Evolutionary conservation across 352 stramenopile species (phyloP).

Genomic region (Pythium rishiriense): DNA sequence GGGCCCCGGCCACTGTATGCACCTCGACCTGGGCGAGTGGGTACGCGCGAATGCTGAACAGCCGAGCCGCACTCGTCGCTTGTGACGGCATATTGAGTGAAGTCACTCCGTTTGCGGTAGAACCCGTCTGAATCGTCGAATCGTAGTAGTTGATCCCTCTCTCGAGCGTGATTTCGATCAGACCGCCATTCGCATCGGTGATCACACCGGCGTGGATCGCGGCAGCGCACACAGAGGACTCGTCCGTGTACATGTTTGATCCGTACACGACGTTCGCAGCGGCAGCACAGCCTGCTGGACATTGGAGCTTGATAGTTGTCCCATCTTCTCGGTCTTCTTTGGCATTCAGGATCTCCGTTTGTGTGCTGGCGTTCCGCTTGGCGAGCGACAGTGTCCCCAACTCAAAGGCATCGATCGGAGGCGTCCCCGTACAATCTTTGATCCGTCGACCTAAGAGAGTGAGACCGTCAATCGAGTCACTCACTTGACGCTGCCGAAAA

Average conservation of each 20-base stretch:
- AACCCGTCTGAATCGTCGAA: conserved; percentile 29
- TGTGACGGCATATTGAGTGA: conserved; percentile 44
- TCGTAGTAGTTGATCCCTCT: conserved; percentile 43
- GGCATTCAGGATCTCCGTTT: conserved; percentile 30
- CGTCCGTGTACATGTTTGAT: conserved; percentile 83
- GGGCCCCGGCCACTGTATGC: conserved; percentile 90
- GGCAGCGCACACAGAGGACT: conserved; percentile 88
- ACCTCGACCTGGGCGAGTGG: conserved; percentile 64
- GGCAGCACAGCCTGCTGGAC: conserved; percentile 57
- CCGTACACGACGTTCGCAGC: conserved; percentile 56
- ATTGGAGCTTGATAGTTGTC: conserved; percentile 84
- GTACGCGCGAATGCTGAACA: conserved; percentile 65
- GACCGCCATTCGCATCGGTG: conserved; percentile 34
- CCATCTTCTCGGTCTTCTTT: conserved; percentile 90
- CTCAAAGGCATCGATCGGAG: conserved; percentile 82
- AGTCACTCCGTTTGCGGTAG: conserved; percentile 56
- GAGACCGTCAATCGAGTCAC: conserved; percentile 42
- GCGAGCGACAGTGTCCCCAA: conserved; percentile 58
- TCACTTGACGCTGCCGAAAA: conserved; percentile 48
- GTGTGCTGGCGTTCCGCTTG: conserved; percentile 17
- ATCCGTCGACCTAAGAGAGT: conserved; percentile 67
- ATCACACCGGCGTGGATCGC: conserved; percentile 90
- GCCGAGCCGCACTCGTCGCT: conserved; percentile 33
- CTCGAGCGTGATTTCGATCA: conserved; percentile 78
- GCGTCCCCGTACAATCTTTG: conserved; percentile 92